A percentile compares a stretch with the other conserved stretches of the same genome.
Conservation (phyloP, 805 yeast genomes). For the Myxozyma neotropica region DNA sequence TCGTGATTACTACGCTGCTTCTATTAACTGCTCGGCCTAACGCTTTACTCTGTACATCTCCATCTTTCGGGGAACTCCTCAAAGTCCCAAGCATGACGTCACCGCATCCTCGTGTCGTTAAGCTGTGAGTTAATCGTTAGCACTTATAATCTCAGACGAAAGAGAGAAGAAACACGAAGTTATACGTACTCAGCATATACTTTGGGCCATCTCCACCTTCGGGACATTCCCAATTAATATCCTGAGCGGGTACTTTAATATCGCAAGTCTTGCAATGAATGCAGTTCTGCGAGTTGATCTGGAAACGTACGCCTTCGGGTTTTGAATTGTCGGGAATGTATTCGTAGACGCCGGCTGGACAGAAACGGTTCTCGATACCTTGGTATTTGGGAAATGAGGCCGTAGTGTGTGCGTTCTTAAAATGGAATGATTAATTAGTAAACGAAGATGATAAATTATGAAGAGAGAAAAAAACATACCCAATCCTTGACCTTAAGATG, state of each 20-base stretch:
- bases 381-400: slow-evolving; percentile 71
- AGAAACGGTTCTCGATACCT: slow-evolving; percentile 89
- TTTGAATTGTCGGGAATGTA: slow-evolving; percentile 68
- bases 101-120: too few relatives aligned
- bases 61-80: too few relatives aligned
- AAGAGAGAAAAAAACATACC: slow-evolving; percentile 13
- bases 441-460: background rate
- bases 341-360: slow-evolving; percentile 99
- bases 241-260: slow-evolving; percentile 93
- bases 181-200: slow-evolving; percentile 46
- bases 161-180: background rate
- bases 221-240: slow-evolving; percentile 95
- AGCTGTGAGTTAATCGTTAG: too few relatives aligned
- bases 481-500: slow-evolving; percentile 63
- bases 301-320: slow-evolving; percentile 73
- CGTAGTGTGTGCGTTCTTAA: slow-evolving; percentile 60
- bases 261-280: slow-evolving; percentile 95
- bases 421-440: slow-evolving; percentile 47
- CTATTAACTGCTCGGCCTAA: too few relatives aligned
- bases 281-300: slow-evolving; percentile 95
- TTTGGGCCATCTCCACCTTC: slow-evolving; percentile 99
- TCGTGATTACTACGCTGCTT: too few relatives aligned
- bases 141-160: background rate
- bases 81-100: too few relatives aligned
- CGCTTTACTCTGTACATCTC: too few relatives aligned